Evolutionary conservation across 2,329 filamentous ascomycete species (phyloP).

Genomic region (Mollisia scopiformis): DNA sequence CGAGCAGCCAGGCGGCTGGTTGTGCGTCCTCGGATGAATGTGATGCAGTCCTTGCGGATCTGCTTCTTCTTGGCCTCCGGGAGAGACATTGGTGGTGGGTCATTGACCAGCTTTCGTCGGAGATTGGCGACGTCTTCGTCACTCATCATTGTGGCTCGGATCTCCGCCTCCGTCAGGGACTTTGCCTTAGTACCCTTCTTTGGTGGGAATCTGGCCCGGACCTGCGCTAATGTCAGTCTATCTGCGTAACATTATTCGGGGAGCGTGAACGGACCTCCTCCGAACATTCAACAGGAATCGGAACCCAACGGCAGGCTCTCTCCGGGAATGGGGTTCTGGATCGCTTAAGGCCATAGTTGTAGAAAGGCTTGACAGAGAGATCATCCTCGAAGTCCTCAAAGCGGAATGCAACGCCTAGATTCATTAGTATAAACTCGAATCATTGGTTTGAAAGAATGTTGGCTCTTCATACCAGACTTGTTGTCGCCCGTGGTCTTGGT

Average conservation of each 20-base stretch:
- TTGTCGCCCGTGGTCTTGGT: no score
- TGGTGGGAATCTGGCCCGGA: neutral
- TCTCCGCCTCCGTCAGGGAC: slow-evolving; percentile 17
- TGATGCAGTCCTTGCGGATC: slow-evolving; percentile 17
- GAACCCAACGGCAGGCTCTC: no score
- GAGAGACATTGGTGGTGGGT: slow-evolving; percentile 18
- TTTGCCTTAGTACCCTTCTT: slow-evolving; percentile 9
- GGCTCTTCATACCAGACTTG: no score
- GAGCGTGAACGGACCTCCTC: slow-evolving; percentile 6
- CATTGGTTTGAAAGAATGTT: no score
- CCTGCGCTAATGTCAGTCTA: neutral
- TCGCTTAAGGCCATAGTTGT: no score
- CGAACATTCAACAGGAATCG: no score
- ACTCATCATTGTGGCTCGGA: slow-evolving; percentile 7
- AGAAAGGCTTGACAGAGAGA: no score
- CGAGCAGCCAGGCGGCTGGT: slow-evolving; percentile 3
- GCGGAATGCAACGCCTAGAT: no score
- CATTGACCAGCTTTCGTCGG: slow-evolving; percentile 2
- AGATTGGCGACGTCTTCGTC: slow-evolving; percentile 4
- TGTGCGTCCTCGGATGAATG: slow-evolving; percentile 23
- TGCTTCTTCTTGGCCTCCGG: slow-evolving; percentile 22
- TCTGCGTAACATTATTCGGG: neutral
- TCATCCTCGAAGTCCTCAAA: no score
- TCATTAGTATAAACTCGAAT: no score
- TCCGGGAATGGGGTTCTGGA: no score